These are phyloP conservation scores for Cylindrotheca closterium DNA, from an alignment of 108 stramenopile genomes.

Conservation along the genomic window DNA sequence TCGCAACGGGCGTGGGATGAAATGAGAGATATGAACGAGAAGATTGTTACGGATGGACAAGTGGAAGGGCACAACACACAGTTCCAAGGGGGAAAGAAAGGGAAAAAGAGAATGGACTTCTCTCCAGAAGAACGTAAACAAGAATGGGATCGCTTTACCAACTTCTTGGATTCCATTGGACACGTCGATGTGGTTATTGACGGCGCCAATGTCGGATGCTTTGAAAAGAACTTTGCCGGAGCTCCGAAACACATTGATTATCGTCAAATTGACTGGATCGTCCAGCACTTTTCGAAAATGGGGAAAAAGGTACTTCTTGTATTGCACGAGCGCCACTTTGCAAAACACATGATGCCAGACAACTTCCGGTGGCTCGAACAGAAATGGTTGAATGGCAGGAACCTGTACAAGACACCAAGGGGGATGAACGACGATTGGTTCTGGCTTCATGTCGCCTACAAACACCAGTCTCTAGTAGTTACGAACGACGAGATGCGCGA, in stretches of 20 bases:
- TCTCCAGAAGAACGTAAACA: constrained; percentile 21
- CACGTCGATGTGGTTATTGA: constrained; percentile 84
- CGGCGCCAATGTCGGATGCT: constrained; percentile 98
- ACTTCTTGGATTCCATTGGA: constrained; percentile 22
- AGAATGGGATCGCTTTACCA: constrained; percentile 38
- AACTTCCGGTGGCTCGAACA: constrained; percentile 48
- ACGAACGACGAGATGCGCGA: constrained; percentile 99
- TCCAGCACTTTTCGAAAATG: constrained; percentile 54
- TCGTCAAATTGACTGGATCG: constrained; percentile 88
- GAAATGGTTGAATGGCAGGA: constrained; percentile 47
- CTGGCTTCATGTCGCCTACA: constrained; percentile 94
- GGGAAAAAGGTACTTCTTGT: constrained; percentile 62
- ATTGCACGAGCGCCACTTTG: constrained; percentile 85
- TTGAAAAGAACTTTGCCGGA: constrained; percentile 76
- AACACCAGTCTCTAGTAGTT: constrained; percentile 69
- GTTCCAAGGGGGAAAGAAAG: constrained; percentile 88
- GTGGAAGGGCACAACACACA: constrained; percentile 52
- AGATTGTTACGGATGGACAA: constrained; percentile 67
- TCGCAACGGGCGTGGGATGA: constrained; percentile 51
- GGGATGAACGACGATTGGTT: constrained; percentile 99
- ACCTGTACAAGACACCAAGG: constrained; percentile 64
- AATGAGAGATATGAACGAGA: constrained; percentile 77
- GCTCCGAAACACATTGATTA: constrained; percentile 91
- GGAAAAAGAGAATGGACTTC: constrained; percentile 52
- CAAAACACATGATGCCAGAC: constrained; percentile 44